Base-by-base conservation (phyloP, 2,329 filamentous ascomycete species). In the Aspergillaceae sp. region DNA sequence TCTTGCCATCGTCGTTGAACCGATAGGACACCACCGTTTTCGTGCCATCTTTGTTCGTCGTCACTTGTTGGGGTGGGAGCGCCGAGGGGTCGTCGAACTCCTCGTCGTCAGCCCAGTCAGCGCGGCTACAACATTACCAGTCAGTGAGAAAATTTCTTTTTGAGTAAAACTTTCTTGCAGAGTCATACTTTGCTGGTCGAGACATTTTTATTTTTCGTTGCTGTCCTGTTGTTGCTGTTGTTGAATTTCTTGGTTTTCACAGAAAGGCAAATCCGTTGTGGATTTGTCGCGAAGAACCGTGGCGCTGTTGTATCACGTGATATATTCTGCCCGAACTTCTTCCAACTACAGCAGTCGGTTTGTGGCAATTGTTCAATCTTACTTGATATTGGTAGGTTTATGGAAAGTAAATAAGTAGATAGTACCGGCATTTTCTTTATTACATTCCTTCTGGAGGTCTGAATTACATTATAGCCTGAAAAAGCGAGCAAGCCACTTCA, bases 21-120 rank as follows among this genome's bases (percentile, higher is more conserved):
- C 83, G 80, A 76, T 87, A 94, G 53, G 86, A 87, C 64, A 95
- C 84, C 59, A 92, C 86, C 41, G 94, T 98, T 74, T 96, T 95
- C 61, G 88, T 95, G 67, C 94, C 92, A 70, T 98, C 92, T 75
- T 96, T 95, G 82, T 98, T 97, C 68, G 84, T 85, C 68, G 88
- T 91, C 59, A 91, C 86, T 74, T 92, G 85, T 58, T 87, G 83
- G 58, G 86, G 79, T 50, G 92, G 92, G 60, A 98, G 86, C 57
- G 79, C 74, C 74, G 86, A 80, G 71, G 92, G 86, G 72, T 88
- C 84, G 64, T 91, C 87, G 67, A 94, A 89, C 58, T 84, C 81
- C 60, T 82, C 79, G 67, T 92, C 87, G 74, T 97, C 92, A 68
- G 92, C 91, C 91, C 91, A 97, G 78, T 96, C 90, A 62, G 76